These are phyloP conservation scores for Colletotrichum truncatum DNA, from an alignment of 2,329 filamentous ascomycete species.

Conservation along the genomic window DNA sequence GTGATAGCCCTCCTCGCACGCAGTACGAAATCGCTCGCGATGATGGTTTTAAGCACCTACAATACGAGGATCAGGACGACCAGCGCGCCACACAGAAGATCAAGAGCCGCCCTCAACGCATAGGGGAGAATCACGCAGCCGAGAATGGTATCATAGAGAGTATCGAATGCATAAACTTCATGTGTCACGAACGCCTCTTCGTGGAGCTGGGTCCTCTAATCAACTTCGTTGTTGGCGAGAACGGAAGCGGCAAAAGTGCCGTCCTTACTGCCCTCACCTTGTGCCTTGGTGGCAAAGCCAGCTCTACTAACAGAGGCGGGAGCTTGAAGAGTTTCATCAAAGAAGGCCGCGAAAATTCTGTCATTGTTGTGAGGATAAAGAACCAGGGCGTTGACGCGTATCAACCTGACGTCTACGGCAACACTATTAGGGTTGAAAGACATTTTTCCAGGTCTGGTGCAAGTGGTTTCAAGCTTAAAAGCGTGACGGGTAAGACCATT, in stretches of 20 bases:
- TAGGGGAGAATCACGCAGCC: constrained; percentile 77
- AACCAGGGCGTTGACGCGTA: constrained; percentile 89
- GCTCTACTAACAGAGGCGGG: constrained; percentile 89
- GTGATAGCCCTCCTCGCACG: constrained; percentile 56
- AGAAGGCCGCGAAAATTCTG: constrained; percentile 80
- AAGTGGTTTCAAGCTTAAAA: constrained; percentile 90
- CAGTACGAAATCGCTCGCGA: constrained; percentile 72
- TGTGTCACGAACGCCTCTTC: constrained; percentile 88
- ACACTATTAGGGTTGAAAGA: constrained; percentile 89
- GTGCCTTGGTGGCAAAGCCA: constrained; percentile 94
- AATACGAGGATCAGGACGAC: constrained; percentile 67
- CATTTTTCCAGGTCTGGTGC: constrained; percentile 80
- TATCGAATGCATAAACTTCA: constrained; percentile 91
- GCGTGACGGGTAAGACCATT: constrained; percentile 72
- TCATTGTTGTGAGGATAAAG: constrained; percentile 86
- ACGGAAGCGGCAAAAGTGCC: constrained; percentile 97
- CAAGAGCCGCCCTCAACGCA: constrained; percentile 54
- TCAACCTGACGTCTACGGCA: constrained; percentile 82
- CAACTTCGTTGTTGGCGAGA: constrained; percentile 98
- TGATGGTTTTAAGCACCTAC: constrained; percentile 65
- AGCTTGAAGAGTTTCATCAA: constrained; percentile 93
- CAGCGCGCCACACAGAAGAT: constrained; percentile 72
- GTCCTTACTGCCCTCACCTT: constrained; percentile 92
- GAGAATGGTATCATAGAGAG: constrained; percentile 89
- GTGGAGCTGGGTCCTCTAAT: constrained; percentile 92